Evolutionary conservation across 2,329 filamentous ascomycete genomes (phyloP).

Genomic region (Sarocladium brachiariae): DNA sequence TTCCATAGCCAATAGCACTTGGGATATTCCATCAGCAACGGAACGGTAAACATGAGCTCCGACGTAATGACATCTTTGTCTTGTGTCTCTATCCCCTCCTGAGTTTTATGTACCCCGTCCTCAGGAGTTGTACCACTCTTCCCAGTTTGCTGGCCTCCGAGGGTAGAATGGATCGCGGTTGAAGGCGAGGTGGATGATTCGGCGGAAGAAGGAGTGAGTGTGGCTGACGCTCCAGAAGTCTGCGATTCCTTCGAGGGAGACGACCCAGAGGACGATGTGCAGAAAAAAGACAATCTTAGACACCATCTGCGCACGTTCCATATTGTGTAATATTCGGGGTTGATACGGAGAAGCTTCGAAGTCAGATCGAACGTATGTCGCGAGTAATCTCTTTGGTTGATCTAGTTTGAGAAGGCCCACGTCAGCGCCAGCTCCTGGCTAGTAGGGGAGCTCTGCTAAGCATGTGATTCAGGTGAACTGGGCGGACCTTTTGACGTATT

Average conservation of each 20-base stretch:
- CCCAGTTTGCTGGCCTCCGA: conserved; percentile 40
- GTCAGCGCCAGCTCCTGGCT: neutral
- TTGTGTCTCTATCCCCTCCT: conserved; percentile 16
- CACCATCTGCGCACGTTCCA: conserved; percentile 81
- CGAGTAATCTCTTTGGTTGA: conserved; percentile 39
- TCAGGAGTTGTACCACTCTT: conserved; percentile 48
- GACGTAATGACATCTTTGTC: conserved; percentile 49
- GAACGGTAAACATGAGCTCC: conserved; percentile 78
- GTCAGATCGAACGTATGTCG: conserved; percentile 58
- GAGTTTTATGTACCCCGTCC: conserved; percentile 9
- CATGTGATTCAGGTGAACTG: neutral
- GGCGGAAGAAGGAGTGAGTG: conserved; percentile 56
- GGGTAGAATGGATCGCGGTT: conserved; percentile 43
- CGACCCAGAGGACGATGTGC: conserved; percentile 42
- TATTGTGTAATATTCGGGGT: conserved; percentile 85
- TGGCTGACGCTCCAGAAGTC: conserved; percentile 47
- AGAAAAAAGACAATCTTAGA: conserved; percentile 53
- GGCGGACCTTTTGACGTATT: conserved; percentile 56
- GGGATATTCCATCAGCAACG: conserved; percentile 75
- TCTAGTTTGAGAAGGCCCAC: conserved; percentile 14
- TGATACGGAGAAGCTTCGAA: conserved; percentile 65
- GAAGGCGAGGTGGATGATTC: conserved; percentile 49
- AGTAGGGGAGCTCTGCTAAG: neutral
- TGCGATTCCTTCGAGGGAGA: conserved; percentile 48
- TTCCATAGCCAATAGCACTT: conserved; percentile 99